Evolutionary conservation across 176 grass and related monocot genomes (phyloP).

Genomic region (Musa acuminata): DNA sequence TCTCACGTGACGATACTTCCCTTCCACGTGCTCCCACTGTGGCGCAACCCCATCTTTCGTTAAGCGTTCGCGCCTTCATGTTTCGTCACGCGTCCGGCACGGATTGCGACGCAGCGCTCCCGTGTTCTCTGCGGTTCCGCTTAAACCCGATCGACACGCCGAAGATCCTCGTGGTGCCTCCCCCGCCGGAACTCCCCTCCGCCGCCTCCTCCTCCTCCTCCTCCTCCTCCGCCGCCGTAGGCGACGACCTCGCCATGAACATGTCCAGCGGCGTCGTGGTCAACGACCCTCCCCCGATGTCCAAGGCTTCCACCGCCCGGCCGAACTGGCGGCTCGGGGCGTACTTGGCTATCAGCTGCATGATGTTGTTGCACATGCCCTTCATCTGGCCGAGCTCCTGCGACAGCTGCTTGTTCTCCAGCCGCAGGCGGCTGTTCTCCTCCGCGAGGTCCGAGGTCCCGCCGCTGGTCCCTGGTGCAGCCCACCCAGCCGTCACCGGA

Average conservation of each 20-base stretch:
- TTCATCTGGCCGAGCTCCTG: slow-evolving; percentile 60
- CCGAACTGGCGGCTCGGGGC: neutral
- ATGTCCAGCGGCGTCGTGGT: neutral
- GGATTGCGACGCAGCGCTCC: neutral
- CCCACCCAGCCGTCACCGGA: too few relatives aligned
- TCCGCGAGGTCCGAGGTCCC: slow-evolving; percentile 38
- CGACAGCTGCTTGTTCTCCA: slow-evolving; percentile 59
- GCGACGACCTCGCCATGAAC: neutral
- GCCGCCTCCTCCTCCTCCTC: slow-evolving; percentile 1
- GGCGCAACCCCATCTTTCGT: neutral
- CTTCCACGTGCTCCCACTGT: neutral
- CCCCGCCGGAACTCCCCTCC: neutral
- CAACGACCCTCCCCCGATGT: neutral
- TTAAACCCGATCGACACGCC: slow-evolving; percentile 52
- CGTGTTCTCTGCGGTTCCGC: slow-evolving; percentile 12
- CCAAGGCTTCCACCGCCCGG: neutral
- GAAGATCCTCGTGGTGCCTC: slow-evolving; percentile 32
- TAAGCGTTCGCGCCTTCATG: neutral
- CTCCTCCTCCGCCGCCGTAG: neutral
- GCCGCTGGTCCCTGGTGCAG: slow-evolving; percentile 15
- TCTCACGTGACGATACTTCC: neutral
- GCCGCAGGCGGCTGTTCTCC: slow-evolving; percentile 63
- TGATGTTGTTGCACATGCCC: slow-evolving; percentile 52
- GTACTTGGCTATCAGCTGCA: slow-evolving; percentile 43
- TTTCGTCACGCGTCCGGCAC: neutral